Evolutionary conservation across 148 eudicot species (phyloP), one percentile per base, ranked within the genome.

Genomic region (Heliamphora exappendiculata): DNA sequence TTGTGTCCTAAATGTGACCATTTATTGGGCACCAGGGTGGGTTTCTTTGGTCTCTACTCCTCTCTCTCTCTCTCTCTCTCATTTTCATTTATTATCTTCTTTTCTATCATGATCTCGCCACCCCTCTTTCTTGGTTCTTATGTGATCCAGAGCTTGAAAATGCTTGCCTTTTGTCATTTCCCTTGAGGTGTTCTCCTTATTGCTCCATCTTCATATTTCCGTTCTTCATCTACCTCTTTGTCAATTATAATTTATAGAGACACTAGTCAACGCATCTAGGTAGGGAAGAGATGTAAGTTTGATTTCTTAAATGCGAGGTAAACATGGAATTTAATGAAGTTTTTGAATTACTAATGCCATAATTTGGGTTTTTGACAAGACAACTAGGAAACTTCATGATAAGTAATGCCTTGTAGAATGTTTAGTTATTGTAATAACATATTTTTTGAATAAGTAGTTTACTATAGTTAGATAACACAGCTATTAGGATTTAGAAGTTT

Each of bases 61-160:
- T 34, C 42, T 64, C 44, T 19, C 20, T n/a, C n/a, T n/a, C n/a
- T n/a, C n/a, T n/a, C 36, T 34, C 42, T 64, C 44, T 19, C 20
- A 6, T 34, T 34, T 64, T 34, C 68, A 64, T 9, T 2, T 19
- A 36, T 19, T 36, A 37, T 20, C 22, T 33, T 5, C 66, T 13
- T 62, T 7, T 14, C 44, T 44, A 24, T 65, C 44, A 39, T 65
- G 13, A 33, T 65, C 45, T 36, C 17, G 44, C 8, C 41, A 63
- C 31, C n/a, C 33, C 31, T 37, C 9, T 36, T 36, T 65, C 19
- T 34, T 65, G 44, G 41, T 17, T 34, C n/a, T 12, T 19, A 39
- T 39, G 70, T 39, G 70, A 67, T 39, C 49, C 2, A 67, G 70
- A 39, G 49, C 47, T 39, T 39, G 49, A n/a, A 67, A 67, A n/a